Evolutionary conservation across 176 grass and related monocot species (phyloP), one percentile per base, ranked within the genome.

Genomic region (Tillandsia leiboldiana): DNA sequence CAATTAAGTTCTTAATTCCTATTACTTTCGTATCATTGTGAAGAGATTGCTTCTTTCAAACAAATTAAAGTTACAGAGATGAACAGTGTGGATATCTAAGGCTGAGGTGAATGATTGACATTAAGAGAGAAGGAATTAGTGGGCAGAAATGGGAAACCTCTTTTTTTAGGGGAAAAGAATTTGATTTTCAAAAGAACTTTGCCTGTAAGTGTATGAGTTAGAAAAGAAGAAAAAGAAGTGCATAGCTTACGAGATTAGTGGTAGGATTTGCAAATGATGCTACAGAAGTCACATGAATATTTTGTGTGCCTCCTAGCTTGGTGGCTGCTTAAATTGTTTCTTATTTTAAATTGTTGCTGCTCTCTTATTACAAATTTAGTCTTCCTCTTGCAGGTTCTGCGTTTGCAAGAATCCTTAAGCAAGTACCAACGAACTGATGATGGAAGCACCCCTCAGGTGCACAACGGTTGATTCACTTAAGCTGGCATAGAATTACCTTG

Each of bases 341-440:
- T 23, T 61, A 9, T 5, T 42, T 42, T 42, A 42, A 6, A 42
- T 65, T 65, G 42, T 68, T 2, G 68, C 42, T 1, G 33, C 33
- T 42, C 33, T 70, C 57, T 24, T 73, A 65, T 69, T 49, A 48
- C 58, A 8, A 53, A 29, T 51, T 8, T 1, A 73, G 65, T 79
- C 1, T 76, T 69, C 73, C 78, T 53, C 70, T 81, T 17, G 12
- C 81, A 97, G 93, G 89, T 97, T 50, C 89, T 97, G 13, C 89
- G 93, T 68, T 79, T 97, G 70, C 93, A 97, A 81, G 93, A 97
- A 87, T 79, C 85, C 79, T 87, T 97, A 80, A 92, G 86, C 77
- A 97, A 97, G 80, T 97, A 97, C 56, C 89, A 97, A 86, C 80
- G 83, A 83, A 87, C 79, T 81, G 88, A 91, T 84, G 86, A 80